Conservation (phyloP, 2,329 filamentous ascomycete species). For the Fusarium metavorans region DNA sequence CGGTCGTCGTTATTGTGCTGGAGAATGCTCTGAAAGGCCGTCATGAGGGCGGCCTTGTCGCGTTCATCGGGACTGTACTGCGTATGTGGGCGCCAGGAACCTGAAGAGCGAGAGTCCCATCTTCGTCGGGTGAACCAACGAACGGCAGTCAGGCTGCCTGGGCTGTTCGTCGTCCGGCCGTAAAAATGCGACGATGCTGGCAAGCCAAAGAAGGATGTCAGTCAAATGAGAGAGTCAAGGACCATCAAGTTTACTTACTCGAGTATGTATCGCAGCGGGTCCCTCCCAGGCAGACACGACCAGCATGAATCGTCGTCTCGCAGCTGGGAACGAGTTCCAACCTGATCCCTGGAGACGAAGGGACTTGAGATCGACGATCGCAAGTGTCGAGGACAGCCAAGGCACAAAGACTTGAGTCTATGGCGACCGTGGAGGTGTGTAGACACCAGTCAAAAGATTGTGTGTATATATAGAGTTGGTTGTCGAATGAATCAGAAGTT, state of each 20-base stretch:
- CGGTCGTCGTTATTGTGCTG: no score
- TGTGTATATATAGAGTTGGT: not conserved
- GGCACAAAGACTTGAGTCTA: no score
- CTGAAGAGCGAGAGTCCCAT: no score
- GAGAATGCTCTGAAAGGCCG: no score
- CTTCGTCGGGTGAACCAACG: not conserved
- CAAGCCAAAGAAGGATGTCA: not conserved
- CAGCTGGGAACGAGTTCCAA: not conserved
- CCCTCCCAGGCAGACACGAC: no score
- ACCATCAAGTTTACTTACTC: not conserved
- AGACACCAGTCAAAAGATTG: not conserved
- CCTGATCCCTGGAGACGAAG: not conserved
- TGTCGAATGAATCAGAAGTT: not conserved
- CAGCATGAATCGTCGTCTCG: no score
- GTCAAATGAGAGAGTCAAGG: not conserved
- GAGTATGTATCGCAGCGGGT: not conserved
- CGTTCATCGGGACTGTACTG: no score
- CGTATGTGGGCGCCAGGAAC: no score
- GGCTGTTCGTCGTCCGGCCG: not conserved
- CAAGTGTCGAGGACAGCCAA: not conserved
- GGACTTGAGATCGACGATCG: not conserved
- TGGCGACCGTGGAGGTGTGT: not conserved
- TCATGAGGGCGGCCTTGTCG: no score
- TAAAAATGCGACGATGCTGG: not conserved
- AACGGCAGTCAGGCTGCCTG: not conserved